These are phyloP conservation scores for Draba incana DNA, from an alignment of 345 rosid genomes.

Conservation along the genomic window DNA sequence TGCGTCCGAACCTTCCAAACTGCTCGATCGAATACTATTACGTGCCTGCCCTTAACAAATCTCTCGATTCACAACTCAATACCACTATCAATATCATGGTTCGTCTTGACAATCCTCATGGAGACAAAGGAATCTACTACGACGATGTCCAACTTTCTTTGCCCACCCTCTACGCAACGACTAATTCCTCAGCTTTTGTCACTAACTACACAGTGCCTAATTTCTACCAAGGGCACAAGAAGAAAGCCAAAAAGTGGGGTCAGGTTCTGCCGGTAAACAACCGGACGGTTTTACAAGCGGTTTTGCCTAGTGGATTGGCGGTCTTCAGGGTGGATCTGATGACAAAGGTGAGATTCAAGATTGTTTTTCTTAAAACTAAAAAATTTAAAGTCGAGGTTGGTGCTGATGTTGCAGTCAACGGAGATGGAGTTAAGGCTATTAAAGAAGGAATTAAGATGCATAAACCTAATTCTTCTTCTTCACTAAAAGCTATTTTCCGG, in stretches of 20 bases:
- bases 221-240: constrained; percentile 67
- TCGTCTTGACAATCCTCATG: constrained; percentile 62
- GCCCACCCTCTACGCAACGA: constrained; percentile 26
- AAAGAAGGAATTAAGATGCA: constrained; percentile 50
- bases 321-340: constrained; percentile 67
- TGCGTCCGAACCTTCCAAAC: constrained; percentile 58
- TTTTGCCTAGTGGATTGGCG: constrained; percentile 43
- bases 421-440: constrained; percentile 36
- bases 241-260: constrained; percentile 58
- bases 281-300: constrained; percentile 43
- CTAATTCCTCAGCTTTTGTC: constrained; percentile 11
- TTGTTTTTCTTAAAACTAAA: constrained; percentile 63
- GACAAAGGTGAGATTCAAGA: constrained; percentile 75
- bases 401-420: constrained; percentile 52
- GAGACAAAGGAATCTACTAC: constrained; percentile 67
- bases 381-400: constrained; percentile 53
- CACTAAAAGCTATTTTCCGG: constrained; percentile 14
- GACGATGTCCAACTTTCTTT: constrained; percentile 55
- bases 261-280: constrained; percentile 29
- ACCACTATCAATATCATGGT: constrained; percentile 54
- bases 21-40: constrained; percentile 50
- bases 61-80: constrained; percentile 35
- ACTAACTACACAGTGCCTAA: constrained; percentile 39
- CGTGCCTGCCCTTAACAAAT: constrained; percentile 60
- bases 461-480: constrained; percentile 35